Base-by-base conservation (phyloP, 208 protist genomes). In the Phytomonas sp. region DNA sequence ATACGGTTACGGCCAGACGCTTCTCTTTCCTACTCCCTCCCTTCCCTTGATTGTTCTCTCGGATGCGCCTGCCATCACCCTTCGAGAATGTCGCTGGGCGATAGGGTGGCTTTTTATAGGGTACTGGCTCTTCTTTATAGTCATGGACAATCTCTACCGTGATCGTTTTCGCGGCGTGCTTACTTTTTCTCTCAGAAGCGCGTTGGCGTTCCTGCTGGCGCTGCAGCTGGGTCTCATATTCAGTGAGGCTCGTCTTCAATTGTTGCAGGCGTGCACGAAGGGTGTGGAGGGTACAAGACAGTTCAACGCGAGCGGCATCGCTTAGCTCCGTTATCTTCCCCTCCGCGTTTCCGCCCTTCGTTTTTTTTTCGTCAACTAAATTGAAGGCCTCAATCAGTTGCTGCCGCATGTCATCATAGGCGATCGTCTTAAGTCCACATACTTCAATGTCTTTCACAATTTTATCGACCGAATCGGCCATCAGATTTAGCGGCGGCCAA, bases 81-180 rank as follows among this genome's bases (percentile, higher is more conserved):
- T 70, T 43, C 15, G 65, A 29, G 37, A 72, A 79, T 23, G 72
- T 33, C 0, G 73, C 77, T 13, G 59, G 28, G 28, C 74, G 63
- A 65, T 78, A 88, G 13, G 84, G 84, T 15, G 71, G 67, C 62
- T 89, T 92, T 56, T 79, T 77, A 60, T 86, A 84, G 11, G 84
- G 82, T 53, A 83, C 68, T 2, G 82, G 87, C 0, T 81, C 71
- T 4, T 81, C 75, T 32, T 85, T 80, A 67, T 83, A 92, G 0
- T 62, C 81, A 29, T 79, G 75, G 15, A 92, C 70, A n/a, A 92
- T 68, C 67, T 89, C 77, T 26, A 89, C 84, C 26, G 73, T 74
- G 26, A 88, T 28, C 7, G 62, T 67, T 7, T 31, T 68, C 3
- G 32, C 28, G 28, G 31, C 15, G 8, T 29, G 17, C 6, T 29